Base-by-base conservation (phyloP, 1,139 yeast genomes). In the Geotrichum citri-aurantii region DNA sequence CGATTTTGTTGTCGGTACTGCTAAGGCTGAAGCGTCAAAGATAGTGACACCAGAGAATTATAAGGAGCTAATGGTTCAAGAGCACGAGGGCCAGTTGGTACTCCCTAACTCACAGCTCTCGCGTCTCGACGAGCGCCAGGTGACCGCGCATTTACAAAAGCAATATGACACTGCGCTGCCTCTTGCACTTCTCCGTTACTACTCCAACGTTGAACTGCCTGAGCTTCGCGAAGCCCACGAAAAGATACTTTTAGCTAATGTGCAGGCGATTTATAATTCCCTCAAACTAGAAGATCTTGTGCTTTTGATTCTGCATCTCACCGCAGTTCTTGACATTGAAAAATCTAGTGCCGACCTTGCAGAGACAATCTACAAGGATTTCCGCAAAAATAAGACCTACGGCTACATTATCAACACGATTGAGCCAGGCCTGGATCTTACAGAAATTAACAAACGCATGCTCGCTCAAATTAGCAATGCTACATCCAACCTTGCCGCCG, bases 41-140 rank as follows among this genome's bases (percentile, higher is more conserved):
- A 24, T 26, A n/a, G 37, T 17, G 14, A 46, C 26, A 17, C 40
- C 14, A 31, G 47, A 29, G 21, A 40, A 19, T 10, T 47, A 23
- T 11, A 29, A 14, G 47, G 17, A 37, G 5, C 17, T 19, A 17
- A 48, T 53, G 1, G 23, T 42, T 2, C 29, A 44, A 1, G 47
- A 44, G 21, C 50, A 52, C 11, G 50, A 52, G 3, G 44, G 52
- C 40, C 54, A 24, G 33, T 21, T 17, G 33, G 53, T 6, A 50
- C 46, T 10, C 19, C 42, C 19, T 44, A 48, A 14, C 14, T 23
- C 23, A 24, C n/a, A 29, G 33, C 8, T 31, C 24, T 57, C 14
- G 52, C 56, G 17, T 29, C 31, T 57, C 49, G 59, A 53, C n/a
- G 49, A 49, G 8, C 49, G 33, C 10, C 14, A n/a, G 4, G 47